Base-by-base conservation (phyloP, 768 basidiomycete species). In the Xerocomellus chrysenteron region DNA sequence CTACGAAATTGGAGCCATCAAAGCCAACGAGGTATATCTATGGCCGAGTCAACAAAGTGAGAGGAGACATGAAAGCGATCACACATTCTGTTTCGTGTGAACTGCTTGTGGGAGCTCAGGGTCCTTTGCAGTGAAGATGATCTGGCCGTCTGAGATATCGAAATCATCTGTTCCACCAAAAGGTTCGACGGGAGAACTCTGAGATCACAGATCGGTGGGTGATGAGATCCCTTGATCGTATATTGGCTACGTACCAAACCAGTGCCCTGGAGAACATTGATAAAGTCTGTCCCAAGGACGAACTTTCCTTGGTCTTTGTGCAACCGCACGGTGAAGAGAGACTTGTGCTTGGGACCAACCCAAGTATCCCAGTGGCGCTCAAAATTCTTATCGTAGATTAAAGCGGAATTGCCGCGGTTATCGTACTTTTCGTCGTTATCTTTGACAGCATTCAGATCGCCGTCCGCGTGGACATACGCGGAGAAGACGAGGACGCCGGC, bases 51-150 rank as follows among this genome's bases (percentile, higher is more conserved):
- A 58, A 32, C 32, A 35, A 19, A 42, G 35, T 14, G 30, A 39
- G 12, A 42, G 12, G 35, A n/a, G 26, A 37, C 7, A 47, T 26
- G 14, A 8, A 13, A 37, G 37, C 40, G 33, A 50, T 11, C 66
- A 41, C 40, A 95, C 88, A 64, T 95, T 87, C 67, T 93, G 89
- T 64, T 91, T 92, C 2, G 96, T 98, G 72, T 98, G 94, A 80
- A 79, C 85, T 0, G 94, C 89, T 42, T 82, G 79, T 13, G 85
- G 84, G 17, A 95, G 79, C 52, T 79, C 65, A 2, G 92, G 88
- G 64, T 96, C 91, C 67, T 95, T 94, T 50, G 93, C 79, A 6
- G 92, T 92, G 67, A 96, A 90, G 36, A 92, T 79, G 52, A 98
- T 81, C 54, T 86, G 79, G 12, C 78, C 76, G 3, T 75, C 68